Base-by-base conservation (phyloP, 306 rosid species). In the Dalbergia cultrata region DNA sequence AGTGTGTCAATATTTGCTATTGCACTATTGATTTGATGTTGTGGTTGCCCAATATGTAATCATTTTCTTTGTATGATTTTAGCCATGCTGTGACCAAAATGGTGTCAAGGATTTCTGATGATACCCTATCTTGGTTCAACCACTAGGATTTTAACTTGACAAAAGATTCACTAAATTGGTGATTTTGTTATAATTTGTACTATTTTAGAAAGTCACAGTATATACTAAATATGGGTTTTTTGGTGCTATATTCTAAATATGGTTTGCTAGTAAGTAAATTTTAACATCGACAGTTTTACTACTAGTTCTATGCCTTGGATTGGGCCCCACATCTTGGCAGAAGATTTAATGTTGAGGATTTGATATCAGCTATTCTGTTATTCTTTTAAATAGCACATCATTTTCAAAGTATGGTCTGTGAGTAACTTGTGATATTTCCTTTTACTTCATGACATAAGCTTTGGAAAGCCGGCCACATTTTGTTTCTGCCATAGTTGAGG, bases 1-100 rank as follows among this genome's bases (percentile, higher is more conserved):
- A 52, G 54, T 8, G 3, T 54, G 44, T 75, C 16, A 56, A 58
- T 75, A 64, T 70, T 58, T 86, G 65, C 59, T 34, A 18, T 76
- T 66, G 8, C n/a, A 9, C 60, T 66, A 33, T 60, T 31, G 54
- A 41, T 80, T 78, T 75, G 59, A 58, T 62, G 68, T 37, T 49
- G 17, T 65, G 31, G 22, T 50, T 26, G 31, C 31, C 31, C 2
- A 26, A 26, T 49, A 34, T 61, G 17, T 45, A n/a, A 22, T 70
- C 43, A 58, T 50, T 43, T 63, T 57, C 50, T 9, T 54, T 63
- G 60, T 50, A 53, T 6, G 11, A 54, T 68, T 17, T 54, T 19
- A 44, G 47, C 17, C 6, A 4, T 83, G 56, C 13, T 78, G n/a
- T 54, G 26, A 72, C 26, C 11, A 21, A 18, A 67, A 43, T 74